These are phyloP conservation scores for Acanthamoeba royreba DNA, from an alignment of 208 protist species.

Conservation along the genomic window DNA sequence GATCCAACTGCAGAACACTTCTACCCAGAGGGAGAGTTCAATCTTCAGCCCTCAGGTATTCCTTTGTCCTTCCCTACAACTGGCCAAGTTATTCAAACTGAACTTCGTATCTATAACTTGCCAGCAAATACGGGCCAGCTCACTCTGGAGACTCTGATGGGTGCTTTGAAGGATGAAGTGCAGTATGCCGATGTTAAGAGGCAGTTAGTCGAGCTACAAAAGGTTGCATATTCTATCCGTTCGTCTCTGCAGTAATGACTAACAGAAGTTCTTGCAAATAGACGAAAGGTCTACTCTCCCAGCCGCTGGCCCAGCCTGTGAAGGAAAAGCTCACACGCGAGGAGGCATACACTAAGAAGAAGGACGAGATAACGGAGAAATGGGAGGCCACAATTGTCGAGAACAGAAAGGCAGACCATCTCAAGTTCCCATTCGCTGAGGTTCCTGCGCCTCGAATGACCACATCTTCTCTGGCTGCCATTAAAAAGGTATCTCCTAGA, in stretches of 20 bases:
- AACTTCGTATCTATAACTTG: not conserved
- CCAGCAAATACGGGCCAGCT: not conserved
- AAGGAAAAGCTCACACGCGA: slow-evolving; percentile 24
- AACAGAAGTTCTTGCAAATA: too few species aligned
- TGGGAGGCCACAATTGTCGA: slow-evolving; percentile 6
- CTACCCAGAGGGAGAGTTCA: slow-evolving; percentile 39
- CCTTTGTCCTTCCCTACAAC: not conserved
- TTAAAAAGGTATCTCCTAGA: not conserved
- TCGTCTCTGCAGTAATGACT: not conserved
- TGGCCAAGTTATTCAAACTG: not conserved
- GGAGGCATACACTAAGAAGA: not conserved
- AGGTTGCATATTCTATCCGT: not conserved
- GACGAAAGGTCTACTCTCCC: not conserved
- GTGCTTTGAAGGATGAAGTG: not conserved
- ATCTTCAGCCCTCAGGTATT: not conserved
- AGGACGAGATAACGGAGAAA: slow-evolving; percentile 3
- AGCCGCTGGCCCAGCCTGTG: not conserved
- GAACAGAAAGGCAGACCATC: slow-evolving; percentile 37
- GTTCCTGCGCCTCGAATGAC: not conserved
- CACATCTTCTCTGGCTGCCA: not conserved
- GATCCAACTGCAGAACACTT: not conserved
- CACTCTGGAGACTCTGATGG: slow-evolving; percentile 12
- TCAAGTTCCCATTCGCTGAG: not conserved
- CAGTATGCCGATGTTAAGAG: not conserved
- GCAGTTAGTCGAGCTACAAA: not conserved